Evolutionary conservation across 495 filamentous ascomycete species (phyloP).

Genomic region (Rhypophila decipiens): DNA sequence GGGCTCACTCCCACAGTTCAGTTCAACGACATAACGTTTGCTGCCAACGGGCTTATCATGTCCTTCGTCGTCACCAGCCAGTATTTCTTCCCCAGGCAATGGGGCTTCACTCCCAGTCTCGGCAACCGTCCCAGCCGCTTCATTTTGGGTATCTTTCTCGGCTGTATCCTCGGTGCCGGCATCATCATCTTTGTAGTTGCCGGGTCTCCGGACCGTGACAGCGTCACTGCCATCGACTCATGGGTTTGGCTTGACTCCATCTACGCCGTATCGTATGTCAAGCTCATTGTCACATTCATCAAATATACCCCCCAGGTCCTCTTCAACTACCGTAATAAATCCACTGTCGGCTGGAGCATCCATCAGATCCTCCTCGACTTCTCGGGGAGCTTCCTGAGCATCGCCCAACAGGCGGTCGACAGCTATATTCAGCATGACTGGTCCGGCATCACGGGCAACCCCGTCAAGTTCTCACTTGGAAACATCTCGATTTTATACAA

Average conservation of each 20-base stretch:
- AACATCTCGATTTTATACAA: conserved; percentile 86
- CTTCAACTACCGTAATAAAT: conserved; percentile 73
- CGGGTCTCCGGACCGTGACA: conserved; percentile 47
- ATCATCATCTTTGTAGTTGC: conserved; percentile 51
- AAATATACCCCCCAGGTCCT: conserved; percentile 89
- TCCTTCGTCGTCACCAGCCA: conserved; percentile 64
- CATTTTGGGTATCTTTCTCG: conserved; percentile 60
- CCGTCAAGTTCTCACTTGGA: conserved; percentile 78
- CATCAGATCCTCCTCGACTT: conserved; percentile 80
- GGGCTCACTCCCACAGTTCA: conserved; percentile 73
- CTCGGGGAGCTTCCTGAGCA: conserved; percentile 71
- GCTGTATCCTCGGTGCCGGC: conserved; percentile 53
- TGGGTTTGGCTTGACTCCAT: conserved; percentile 50
- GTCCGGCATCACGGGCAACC: conserved; percentile 86
- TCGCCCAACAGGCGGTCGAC: conserved; percentile 77
- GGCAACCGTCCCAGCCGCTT: conserved; percentile 52
- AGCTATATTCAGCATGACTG: conserved; percentile 78
- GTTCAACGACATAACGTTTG: conserved; percentile 86
- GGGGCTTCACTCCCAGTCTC: conserved; percentile 63
- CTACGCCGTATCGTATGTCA: conserved; percentile 78
- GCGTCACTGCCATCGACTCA: conserved; percentile 8
- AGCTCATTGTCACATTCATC: conserved; percentile 78
- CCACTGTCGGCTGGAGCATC: conserved; percentile 85
- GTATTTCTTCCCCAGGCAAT: conserved; percentile 61
- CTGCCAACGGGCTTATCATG: conserved; percentile 65